Percentiles rank a stretch among this genome's conserved stretches.
phyloP scores from a whole-genome alignment of 306 rosid genomes.

The Abrus precatorius region DNA sequence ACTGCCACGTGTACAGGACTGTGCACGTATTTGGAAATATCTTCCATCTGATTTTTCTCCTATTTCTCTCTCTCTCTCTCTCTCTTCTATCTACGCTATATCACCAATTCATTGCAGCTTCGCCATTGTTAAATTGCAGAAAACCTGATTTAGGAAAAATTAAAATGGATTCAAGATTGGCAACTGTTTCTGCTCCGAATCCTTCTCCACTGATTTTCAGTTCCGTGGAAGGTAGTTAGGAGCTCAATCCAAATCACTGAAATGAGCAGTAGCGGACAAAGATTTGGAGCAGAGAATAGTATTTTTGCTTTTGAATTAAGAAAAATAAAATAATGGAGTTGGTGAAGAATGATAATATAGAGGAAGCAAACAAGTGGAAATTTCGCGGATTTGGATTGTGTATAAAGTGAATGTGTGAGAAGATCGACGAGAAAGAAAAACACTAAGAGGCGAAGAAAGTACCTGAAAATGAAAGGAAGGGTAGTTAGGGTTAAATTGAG shows the following conservation, averaged over 20 bases:
- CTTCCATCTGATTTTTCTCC: constrained; percentile 69
- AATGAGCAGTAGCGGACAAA: background rate
- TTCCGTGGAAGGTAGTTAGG: constrained; percentile 44
- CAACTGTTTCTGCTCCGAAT: constrained; percentile 26
- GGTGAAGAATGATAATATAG: background rate
- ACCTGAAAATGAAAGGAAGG: background rate
- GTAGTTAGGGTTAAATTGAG: constrained; percentile 46
- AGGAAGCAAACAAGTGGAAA: background rate
- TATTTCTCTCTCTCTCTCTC: background rate
- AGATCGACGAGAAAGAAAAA: background rate
- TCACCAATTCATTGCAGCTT: background rate
- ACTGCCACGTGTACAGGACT: constrained; percentile 94
- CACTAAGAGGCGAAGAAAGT: background rate
- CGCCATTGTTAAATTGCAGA: background rate
- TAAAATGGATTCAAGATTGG: background rate
- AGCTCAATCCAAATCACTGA: constrained; percentile 51
- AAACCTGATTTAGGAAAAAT: constrained; percentile 21
- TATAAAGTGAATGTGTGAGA: background rate
- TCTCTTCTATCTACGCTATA: constrained; percentile 47
- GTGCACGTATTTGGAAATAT: constrained; percentile 77
- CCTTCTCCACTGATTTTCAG: constrained; percentile 49
- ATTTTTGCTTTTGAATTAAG: background rate
- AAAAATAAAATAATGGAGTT: background rate
- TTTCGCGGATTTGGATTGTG: background rate
- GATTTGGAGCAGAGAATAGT: constrained; percentile 35